Evolutionary conservation across 805 yeast species (phyloP), one percentile per base, ranked within the genome.

Genomic region (Schwanniomyces pseudopolymorphus): DNA sequence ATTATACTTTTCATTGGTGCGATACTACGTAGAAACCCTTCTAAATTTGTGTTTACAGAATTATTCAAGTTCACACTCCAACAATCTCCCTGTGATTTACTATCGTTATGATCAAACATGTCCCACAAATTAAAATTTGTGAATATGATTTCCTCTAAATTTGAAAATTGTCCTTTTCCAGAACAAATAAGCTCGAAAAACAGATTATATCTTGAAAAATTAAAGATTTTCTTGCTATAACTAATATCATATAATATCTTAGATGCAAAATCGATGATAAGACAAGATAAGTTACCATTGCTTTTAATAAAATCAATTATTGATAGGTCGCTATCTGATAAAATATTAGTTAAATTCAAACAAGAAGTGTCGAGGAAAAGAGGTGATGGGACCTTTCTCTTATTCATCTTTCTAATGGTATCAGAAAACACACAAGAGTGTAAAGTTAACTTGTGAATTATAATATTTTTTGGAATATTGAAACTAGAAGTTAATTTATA

Each of bases 191-290:
- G 42, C 39, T 60, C 58, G 50, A 64, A 64, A 40, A 64, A 64
- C 8, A 55, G 57, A 41, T 59, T 63, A 44, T 53, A 72, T 40
- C 58, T 57, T 10, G 58, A 48, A 45, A 66, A 71, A 46, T 68
- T 63, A 55, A 72, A 72, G 10, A 42, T 33, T 33, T 53, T 57
- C 17, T 49, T 54, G 10, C 35, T 42, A 16, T 57, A 49, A 17
- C 47, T 49, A 13, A 42, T 28, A 22, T 50, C 57, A 49, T 65
- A 66, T 45, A 72, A 81, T 11, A 80, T 70, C 21, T 63, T 64
- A 27, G 85, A 79, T 48, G 69, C 67, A 36, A 81, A 58, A 54
- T 81, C 86, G 11, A 82, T 59, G 8, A 69, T 62, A 19, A 82
- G 49, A 10, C 66, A 60, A 5, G 64, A 50, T 21, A 81, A 56